phyloP scores from a whole-genome alignment of 2,329 filamentous ascomycete genomes.

The Alternaria arborescens region DNA sequence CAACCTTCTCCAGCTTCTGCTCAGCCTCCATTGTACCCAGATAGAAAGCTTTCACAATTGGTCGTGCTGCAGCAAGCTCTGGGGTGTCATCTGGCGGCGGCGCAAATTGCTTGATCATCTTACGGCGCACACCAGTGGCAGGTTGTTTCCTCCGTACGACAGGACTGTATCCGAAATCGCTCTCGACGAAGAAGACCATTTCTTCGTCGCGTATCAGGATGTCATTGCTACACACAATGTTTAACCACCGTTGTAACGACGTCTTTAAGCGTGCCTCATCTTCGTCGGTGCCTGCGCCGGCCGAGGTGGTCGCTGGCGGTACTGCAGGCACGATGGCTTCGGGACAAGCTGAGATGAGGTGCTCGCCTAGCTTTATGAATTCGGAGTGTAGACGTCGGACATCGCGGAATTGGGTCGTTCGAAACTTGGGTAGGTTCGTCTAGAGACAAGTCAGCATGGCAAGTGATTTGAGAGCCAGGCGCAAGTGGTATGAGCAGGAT shows the following conservation, averaged over 20 bases:
- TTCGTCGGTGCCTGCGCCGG: conserved; percentile 94
- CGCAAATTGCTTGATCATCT: conserved; percentile 97
- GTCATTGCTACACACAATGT: conserved; percentile 90
- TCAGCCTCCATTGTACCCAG: conserved; percentile 95
- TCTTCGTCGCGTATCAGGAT: conserved; percentile 95
- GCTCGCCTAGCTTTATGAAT: conserved; percentile 94
- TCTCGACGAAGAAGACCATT: conserved; percentile 98
- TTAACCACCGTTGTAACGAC: conserved; percentile 92
- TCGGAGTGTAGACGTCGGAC: conserved; percentile 94
- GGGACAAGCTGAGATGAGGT: conserved; percentile 96
- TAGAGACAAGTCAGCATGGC: conserved; percentile 51
- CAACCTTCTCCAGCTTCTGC: conserved; percentile 93
- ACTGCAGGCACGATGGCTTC: conserved; percentile 94
- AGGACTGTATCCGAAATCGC: conserved; percentile 97
- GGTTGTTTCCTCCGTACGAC: conserved; percentile 96
- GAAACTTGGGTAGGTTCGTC: conserved; percentile 98
- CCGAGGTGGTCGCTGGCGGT: conserved; percentile 91
- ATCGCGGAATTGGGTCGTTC: conserved; percentile 97
- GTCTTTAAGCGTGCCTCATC: conserved; percentile 90
- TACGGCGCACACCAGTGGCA: conserved; percentile 91
- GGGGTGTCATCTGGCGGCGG: conserved; percentile 97
- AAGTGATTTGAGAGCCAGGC: background rate
- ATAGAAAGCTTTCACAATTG: conserved; percentile 94
- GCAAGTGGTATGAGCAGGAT: background rate
- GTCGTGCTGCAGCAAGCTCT: conserved; percentile 87